Percentiles rank a stretch among this genome's conserved stretches.
phyloP scores from a whole-genome alignment of 306 rosid species.

The Quercus alba region DNA sequence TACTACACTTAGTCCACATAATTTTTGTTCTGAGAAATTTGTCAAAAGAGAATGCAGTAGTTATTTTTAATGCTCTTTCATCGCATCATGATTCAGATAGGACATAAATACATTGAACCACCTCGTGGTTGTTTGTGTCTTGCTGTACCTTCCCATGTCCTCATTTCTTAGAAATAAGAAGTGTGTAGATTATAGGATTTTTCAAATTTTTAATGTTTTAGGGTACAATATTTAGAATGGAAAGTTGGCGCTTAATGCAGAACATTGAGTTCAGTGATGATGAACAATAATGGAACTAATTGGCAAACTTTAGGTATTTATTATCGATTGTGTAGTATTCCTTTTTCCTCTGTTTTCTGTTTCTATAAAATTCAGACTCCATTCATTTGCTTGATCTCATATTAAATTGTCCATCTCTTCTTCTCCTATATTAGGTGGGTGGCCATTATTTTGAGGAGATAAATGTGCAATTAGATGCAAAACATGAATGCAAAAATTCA shows the following conservation, averaged over 20 bases:
- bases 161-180: not conserved
- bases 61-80: constrained; percentile 8
- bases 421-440: constrained; percentile 59
- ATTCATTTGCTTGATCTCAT: not conserved
- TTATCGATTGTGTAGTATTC: not conserved
- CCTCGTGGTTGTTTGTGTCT: not conserved
- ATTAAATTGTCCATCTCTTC: not conserved
- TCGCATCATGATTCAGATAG: not conserved
- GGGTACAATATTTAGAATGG: constrained; percentile 55
- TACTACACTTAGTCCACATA: no score
- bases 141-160: not conserved
- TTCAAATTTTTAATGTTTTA: constrained; percentile 15
- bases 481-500: not conserved
- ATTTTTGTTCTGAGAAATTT: no score
- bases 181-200: not conserved
- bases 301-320: constrained; percentile 79
- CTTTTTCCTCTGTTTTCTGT: not conserved
- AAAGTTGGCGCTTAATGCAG: constrained; percentile 89
- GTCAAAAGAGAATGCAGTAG: constrained; percentile 7
- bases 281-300: constrained; percentile 62
- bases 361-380: not conserved
- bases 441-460: constrained; percentile 99
- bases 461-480: constrained; percentile 89
- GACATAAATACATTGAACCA: not conserved
- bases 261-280: constrained; percentile 75